Evolutionary conservation across 2,329 filamentous ascomycete genomes (phyloP), one percentile per base, ranked within the genome.

Genomic region (Microsporum ferrugineum): DNA sequence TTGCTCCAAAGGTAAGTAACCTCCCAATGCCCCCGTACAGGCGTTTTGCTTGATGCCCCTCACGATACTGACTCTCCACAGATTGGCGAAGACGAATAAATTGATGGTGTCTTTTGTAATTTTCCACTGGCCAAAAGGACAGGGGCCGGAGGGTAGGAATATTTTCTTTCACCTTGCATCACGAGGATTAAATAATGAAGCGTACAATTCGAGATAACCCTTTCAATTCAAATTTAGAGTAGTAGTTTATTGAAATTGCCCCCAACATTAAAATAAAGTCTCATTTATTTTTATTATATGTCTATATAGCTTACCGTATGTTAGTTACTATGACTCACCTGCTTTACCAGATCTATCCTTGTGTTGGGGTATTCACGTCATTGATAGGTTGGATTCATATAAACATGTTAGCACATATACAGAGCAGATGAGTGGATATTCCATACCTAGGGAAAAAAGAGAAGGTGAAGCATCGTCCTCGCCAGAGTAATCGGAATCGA

Each of bases 401-500:
- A 23, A 53, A 53, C 27, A 53, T 12, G 31, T 53, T 53, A 53
- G 49, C 29, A 33, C 14, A 12, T 17, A 17, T n/a, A 5, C 14
- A 53, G 4, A 33, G 33, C 7, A 10, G 2, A 17, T 10, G 2
- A 57, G 34, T 23, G 27, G 39, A n/a, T 12, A 49, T 6, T 23
- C 82, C 82, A 77, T 70, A 83, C 79, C 73, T 77, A 64, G 65
- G 67, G 73, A 73, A 75, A 77, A 77, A 72, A 77, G 73, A 73
- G 17, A 47, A 72, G 64, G 64, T 77, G 83, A 86, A 87, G 84
- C 85, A 84, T 83, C 86, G 82, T 84, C 86, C 87, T 83, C 84
- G 82, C 82, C 86, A 87, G 87, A 89, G 84, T 91, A 86, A 91
- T 90, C 88, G 86, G 88, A 91, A 91, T 91, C 87, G 88, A 89